A percentile compares a stretch with the other conserved stretches of the same genome.
phyloP scores from a whole-genome alignment of 169 alveolate genomes.

The Babesia ovis region DNA sequence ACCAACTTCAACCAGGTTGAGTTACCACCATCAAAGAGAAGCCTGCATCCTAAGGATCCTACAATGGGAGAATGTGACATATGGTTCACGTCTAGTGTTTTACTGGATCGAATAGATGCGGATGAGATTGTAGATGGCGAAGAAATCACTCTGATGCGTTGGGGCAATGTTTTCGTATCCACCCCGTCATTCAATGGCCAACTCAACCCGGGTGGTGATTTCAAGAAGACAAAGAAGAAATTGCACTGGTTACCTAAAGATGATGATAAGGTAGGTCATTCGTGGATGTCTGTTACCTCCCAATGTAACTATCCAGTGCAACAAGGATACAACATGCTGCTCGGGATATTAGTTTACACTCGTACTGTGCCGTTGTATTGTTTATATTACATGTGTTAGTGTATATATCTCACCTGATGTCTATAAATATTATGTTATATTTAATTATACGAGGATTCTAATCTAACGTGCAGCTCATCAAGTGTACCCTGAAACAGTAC shows the following conservation, averaged over 20 bases:
- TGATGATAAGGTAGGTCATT: slow-evolving; percentile 60
- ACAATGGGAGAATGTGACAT: slow-evolving; percentile 86
- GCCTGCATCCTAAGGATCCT: slow-evolving; percentile 92
- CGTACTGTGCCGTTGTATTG: too few relatives aligned
- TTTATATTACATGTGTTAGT: too few relatives aligned
- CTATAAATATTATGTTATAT: too few relatives aligned
- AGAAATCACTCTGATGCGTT: slow-evolving; percentile 94
- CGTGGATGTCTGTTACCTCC: not conserved
- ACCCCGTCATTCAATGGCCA: slow-evolving; percentile 76
- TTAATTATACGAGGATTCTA: not conserved
- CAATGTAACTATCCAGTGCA: too few relatives aligned
- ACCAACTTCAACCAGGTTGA: slow-evolving; percentile 51
- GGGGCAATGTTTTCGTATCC: slow-evolving; percentile 92
- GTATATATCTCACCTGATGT: too few relatives aligned
- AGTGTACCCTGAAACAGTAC: slow-evolving; percentile 87
- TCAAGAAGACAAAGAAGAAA: slow-evolving; percentile 92
- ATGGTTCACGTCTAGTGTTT: slow-evolving; percentile 73
- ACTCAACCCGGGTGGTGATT: slow-evolving; percentile 86
- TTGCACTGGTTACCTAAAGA: slow-evolving; percentile 87
- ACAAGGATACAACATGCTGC: too few relatives aligned
- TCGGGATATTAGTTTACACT: too few relatives aligned
- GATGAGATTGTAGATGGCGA: slow-evolving; percentile 86
- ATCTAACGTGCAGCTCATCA: slow-evolving; percentile 61
- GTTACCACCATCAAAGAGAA: slow-evolving; percentile 70
- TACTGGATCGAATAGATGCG: slow-evolving; percentile 91